Base-by-base conservation (phyloP, 306 rosid species). In the Castanea mollissima region DNA sequence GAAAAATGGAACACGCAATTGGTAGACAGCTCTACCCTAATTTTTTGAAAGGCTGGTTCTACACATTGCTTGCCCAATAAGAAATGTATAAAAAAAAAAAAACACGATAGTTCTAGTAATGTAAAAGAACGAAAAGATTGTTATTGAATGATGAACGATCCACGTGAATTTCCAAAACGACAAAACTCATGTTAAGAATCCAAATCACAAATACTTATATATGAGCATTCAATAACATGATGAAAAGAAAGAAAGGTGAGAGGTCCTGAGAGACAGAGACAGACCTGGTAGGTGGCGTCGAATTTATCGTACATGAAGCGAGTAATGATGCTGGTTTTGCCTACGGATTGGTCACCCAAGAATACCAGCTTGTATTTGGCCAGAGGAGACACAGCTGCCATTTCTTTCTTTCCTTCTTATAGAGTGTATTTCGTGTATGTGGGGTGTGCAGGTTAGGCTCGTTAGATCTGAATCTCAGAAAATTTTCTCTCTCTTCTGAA, bases 301-400 rank as follows among this genome's bases (percentile, higher is more conserved):
- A 92, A 92, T 83, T 92, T 92, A 86, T 92, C 97, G 82, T 92
- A 92, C 94, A 92, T 90, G 82, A 92, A 90, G 86, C 97, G 94
- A 52, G 97, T 92, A 88, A 92, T 90, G 85, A 92, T 92, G 85
- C 94, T 90, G 83, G 94, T 92, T 82, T 92, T 92, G 8, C 97
- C 97, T 23, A 92, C 94, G 63, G 94, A 92, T 84, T 92, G 97
- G 79, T 92, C 94, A 80, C 97, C 97, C 71, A 92, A 91, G 84
- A 92, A 92, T 46, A 92, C 92, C 23, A 92, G 92, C 86, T 92
- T 92, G 91, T 90, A 92, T 80, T 92, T 92, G 74, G 94, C 90
- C 65, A 92, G 88, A 84, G 92, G 94, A 54, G 97, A 91, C 71
- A 91, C 94, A 78, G 94, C 85, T 79, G 90, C 72, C 72, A 68